Evolutionary conservation across 345 rosid genomes (phyloP).

Genomic region (Aethionema arabicum): DNA sequence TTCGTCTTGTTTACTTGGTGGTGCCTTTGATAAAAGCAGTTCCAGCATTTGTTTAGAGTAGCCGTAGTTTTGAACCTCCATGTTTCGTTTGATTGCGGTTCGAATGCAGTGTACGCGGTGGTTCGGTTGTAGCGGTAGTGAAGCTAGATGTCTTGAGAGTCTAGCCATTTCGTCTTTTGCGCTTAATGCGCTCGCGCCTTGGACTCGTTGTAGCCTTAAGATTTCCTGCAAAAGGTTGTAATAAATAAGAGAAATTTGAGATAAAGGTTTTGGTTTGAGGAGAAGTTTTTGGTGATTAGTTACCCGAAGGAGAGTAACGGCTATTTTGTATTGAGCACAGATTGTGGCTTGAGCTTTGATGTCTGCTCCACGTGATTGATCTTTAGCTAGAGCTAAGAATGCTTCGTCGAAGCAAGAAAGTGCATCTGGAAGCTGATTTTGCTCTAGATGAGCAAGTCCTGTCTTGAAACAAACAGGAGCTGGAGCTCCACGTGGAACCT

Average conservation of each 20-base stretch:
- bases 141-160: slow-evolving; percentile 84
- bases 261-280: not conserved
- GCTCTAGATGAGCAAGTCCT: slow-evolving; percentile 97
- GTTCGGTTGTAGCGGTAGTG: slow-evolving; percentile 85
- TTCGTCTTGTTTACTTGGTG: slow-evolving; percentile 87
- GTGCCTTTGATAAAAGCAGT: slow-evolving; percentile 91
- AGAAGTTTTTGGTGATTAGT: not conserved
- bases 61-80: slow-evolving; percentile 95
- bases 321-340: slow-evolving; percentile 96
- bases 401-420: slow-evolving; percentile 95
- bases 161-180: slow-evolving; percentile 99
- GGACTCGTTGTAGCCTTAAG: slow-evolving; percentile 76
- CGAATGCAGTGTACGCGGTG: slow-evolving; percentile 96
- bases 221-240: slow-evolving; percentile 64
- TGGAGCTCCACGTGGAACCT: slow-evolving; percentile 97
- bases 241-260: not conserved
- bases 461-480: slow-evolving; percentile 89
- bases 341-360: slow-evolving; percentile 97
- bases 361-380: slow-evolving; percentile 92
- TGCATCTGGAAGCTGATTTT: slow-evolving; percentile 96
- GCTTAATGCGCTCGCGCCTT: slow-evolving; percentile 84
- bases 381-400: slow-evolving; percentile 95
- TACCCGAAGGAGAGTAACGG: slow-evolving; percentile 91
- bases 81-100: slow-evolving; percentile 90
- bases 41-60: slow-evolving; percentile 96